A percentile compares a stretch with the other conserved stretches of the same genome.
Conservation (phyloP, 1,139 yeast genomes). For the Saccharomyces pastorianus region DNA sequence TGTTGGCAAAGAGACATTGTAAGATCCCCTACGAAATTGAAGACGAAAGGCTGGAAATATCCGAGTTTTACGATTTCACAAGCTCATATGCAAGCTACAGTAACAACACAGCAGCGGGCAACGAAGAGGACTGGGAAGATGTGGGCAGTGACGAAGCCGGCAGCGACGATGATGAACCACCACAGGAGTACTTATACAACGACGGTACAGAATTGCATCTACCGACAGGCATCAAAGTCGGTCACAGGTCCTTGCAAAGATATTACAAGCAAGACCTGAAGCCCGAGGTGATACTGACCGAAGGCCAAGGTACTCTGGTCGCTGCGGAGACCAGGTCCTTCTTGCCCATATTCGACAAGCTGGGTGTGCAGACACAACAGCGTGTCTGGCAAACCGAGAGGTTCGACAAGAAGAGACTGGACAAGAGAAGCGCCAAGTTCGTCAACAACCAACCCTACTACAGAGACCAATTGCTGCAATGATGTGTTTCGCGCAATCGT, state of each 20-base stretch:
- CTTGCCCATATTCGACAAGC: constrained; percentile 44
- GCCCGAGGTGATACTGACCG: constrained; percentile 64
- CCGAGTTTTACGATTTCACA: constrained; percentile 84
- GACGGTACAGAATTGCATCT: constrained; percentile 73
- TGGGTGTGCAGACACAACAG: constrained; percentile 55
- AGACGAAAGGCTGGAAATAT: constrained; percentile 77
- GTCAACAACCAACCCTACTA: constrained; percentile 84
- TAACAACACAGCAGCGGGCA: constrained; percentile 33
- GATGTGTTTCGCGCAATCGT: not conserved
- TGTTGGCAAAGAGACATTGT: constrained; percentile 81
- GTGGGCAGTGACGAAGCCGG: constrained; percentile 33
- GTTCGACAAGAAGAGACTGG: constrained; percentile 58
- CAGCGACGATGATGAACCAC: constrained; percentile 37
- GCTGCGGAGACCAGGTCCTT: constrained; percentile 86
- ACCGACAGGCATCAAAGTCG: constrained; percentile 81
- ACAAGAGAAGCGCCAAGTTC: constrained; percentile 72
- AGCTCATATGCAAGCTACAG: constrained; percentile 44
- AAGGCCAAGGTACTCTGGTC: constrained; percentile 88
- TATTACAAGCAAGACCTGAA: constrained; percentile 79
- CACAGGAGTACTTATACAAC: constrained; percentile 42
- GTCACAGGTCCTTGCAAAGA: constrained; percentile 81
- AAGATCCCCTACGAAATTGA: constrained; percentile 81
- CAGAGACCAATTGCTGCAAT: constrained; percentile 87
- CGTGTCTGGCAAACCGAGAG: constrained; percentile 68
- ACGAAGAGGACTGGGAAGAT: constrained; percentile 34